These are phyloP conservation scores for Prillingera fragicola DNA, from an alignment of 1,284 basidiomycete species.

Conservation along the genomic window DNA sequence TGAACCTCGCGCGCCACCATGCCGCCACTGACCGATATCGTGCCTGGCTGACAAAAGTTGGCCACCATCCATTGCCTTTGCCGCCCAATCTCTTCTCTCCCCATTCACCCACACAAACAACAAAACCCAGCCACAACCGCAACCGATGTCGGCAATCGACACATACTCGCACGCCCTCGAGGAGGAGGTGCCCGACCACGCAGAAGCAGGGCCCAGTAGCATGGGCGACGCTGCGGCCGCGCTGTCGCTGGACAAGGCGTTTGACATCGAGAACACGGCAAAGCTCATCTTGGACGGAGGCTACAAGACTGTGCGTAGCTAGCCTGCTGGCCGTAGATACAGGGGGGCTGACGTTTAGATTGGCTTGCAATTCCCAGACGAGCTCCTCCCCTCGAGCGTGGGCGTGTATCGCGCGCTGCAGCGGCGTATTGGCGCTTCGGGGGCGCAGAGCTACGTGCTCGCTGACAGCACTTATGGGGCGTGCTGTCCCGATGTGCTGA, in stretches of 20 bases:
- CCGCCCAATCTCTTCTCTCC: no score
- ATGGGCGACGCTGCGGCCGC: slow-evolving; percentile 32
- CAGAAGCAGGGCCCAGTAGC: slow-evolving; percentile 24
- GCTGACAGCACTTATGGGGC: slow-evolving; percentile 97
- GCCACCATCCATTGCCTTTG: no score
- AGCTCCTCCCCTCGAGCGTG: slow-evolving; percentile 80
- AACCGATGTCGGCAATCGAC: no score
- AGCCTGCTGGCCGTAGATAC: slow-evolving; percentile 4
- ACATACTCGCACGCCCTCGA: slow-evolving; percentile 45
- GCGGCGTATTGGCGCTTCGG: slow-evolving; percentile 49
- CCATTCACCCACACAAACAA: no score
- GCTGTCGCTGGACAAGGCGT: slow-evolving; percentile 41
- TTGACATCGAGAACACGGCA: slow-evolving; percentile 47
- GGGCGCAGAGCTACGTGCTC: slow-evolving; percentile 70
- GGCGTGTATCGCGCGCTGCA: slow-evolving; percentile 74
- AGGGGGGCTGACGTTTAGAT: slow-evolving; percentile 55
- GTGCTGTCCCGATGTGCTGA: slow-evolving; percentile 95
- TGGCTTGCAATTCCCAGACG: slow-evolving; percentile 94
- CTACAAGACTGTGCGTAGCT: slow-evolving; percentile 45
- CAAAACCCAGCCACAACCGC: no score
- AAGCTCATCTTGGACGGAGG: slow-evolving; percentile 41
- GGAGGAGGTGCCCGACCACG: slow-evolving; percentile 20
- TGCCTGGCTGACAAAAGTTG: no score
- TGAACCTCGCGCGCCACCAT: no score
- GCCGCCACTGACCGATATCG: no score